These are phyloP conservation scores for Kazachstania sp. DNA, from an alignment of 1,139 yeast genomes.

Conservation along the genomic window DNA sequence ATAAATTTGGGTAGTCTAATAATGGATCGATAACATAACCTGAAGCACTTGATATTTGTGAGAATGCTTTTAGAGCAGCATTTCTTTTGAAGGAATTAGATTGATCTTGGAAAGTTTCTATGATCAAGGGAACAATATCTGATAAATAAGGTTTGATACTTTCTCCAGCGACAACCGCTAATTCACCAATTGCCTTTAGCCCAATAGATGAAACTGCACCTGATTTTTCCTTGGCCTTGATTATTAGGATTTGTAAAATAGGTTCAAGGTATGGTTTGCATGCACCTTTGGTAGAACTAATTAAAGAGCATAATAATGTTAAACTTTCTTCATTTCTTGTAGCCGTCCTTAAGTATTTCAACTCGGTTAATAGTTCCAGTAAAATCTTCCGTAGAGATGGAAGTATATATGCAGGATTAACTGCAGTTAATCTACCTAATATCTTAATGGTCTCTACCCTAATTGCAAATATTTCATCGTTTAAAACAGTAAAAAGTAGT, in stretches of 20 bases:
- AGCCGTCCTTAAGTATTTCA: conserved; percentile 69
- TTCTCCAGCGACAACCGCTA: conserved; percentile 84
- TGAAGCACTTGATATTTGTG: conserved; percentile 81
- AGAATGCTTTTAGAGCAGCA: conserved; percentile 80
- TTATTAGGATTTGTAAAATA: conserved; percentile 72
- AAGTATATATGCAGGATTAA: conserved; percentile 93
- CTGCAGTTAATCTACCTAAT: conserved; percentile 74
- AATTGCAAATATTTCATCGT: conserved; percentile 82
- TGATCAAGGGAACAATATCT: conserved; percentile 75
- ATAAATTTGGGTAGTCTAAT: conserved; percentile 79
- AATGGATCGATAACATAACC: conserved; percentile 95
- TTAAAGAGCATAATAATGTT: conserved; percentile 60
- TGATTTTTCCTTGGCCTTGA: conserved; percentile 64
- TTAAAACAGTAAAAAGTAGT: conserved; percentile 74
- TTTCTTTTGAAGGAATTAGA: conserved; percentile 83
- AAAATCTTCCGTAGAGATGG: conserved; percentile 84
- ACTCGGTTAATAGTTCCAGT: conserved; percentile 77
- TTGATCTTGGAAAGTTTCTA: conserved; percentile 88
- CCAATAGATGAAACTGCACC: conserved; percentile 83
- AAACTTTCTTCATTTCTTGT: conserved; percentile 87
- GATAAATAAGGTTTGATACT: conserved; percentile 66
- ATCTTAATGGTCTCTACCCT: conserved; percentile 73
- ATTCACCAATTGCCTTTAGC: conserved; percentile 78
- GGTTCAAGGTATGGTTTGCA: conserved; percentile 90
- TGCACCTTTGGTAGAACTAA: conserved; percentile 70